These are phyloP conservation scores for Blastocystis sp. DNA, from an alignment of 352 stramenopile genomes.

Conservation along the genomic window DNA sequence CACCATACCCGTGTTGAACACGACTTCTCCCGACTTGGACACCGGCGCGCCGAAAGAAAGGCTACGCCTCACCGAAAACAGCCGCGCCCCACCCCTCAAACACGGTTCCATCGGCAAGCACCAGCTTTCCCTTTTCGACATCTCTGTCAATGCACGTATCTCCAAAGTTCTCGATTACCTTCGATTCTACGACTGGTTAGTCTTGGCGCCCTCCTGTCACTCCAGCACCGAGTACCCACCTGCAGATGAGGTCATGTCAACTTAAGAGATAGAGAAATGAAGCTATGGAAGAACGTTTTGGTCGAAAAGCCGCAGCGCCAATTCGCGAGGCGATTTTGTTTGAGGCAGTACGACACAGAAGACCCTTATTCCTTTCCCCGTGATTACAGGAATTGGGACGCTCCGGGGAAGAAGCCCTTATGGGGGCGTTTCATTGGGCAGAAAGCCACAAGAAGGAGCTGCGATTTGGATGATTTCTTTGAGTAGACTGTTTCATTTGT, in stretches of 20 bases:
- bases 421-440: neutral
- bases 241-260: constrained; percentile 34
- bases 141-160: constrained; percentile 47
- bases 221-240: neutral
- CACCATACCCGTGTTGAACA: constrained; percentile 98
- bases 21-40: constrained; percentile 88
- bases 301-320: too few species aligned
- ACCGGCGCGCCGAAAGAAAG: constrained; percentile 77
- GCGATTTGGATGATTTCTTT: constrained; percentile 63
- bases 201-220: neutral
- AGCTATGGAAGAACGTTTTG: neutral
- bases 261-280: constrained; percentile 43
- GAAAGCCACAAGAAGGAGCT: neutral
- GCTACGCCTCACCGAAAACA: constrained; percentile 1
- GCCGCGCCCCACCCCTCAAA: constrained; percentile 26
- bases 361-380: neutral
- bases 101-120: constrained; percentile 49
- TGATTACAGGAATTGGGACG: neutral
- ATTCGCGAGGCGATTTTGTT: neutral
- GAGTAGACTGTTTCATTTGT: constrained; percentile 26
- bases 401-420: neutral
- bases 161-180: constrained; percentile 44
- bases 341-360: neutral
- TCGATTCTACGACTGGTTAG: constrained; percentile 21
- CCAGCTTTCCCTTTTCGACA: constrained; percentile 47